Percentiles rank a stretch among this genome's conserved stretches.
Evolutionary conservation across 1,284 basidiomycete species (phyloP).

Genomic region (Cryptococcus sp.): DNA sequence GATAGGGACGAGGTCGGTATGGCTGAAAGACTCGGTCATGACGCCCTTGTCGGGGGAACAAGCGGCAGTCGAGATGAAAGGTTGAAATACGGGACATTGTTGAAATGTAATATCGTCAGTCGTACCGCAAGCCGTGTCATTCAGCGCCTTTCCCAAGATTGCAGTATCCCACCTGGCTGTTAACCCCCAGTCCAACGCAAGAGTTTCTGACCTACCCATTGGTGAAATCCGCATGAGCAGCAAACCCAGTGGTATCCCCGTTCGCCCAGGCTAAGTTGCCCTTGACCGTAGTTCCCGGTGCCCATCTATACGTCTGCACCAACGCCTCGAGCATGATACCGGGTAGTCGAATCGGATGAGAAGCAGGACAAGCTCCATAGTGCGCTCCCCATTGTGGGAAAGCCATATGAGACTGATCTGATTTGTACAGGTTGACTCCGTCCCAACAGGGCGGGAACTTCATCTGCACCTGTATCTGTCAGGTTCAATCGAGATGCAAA

Average conservation of each 20-base stretch:
- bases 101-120: slow-evolving; percentile 10
- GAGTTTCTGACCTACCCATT: slow-evolving; percentile 4
- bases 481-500: background rate
- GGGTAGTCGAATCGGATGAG: slow-evolving; percentile 35
- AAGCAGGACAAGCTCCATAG: slow-evolving; percentile 25
- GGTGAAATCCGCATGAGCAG: slow-evolving; percentile 34
- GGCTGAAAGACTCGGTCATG: slow-evolving; percentile 20
- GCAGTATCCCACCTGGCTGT: slow-evolving; percentile 26
- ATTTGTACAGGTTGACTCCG: slow-evolving; percentile 27
- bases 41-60: slow-evolving; percentile 28
- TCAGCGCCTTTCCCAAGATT: slow-evolving; percentile 23
- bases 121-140: slow-evolving; percentile 19
- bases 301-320: slow-evolving; percentile 14
- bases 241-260: slow-evolving; percentile 38
- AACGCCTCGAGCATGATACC: slow-evolving; percentile 34
- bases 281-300: slow-evolving; percentile 18
- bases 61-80: slow-evolving; percentile 13
- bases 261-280: slow-evolving; percentile 41
- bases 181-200: background rate
- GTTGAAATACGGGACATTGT: slow-evolving; percentile 23
- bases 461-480: slow-evolving; percentile 20
- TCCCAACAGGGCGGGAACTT: slow-evolving; percentile 37
- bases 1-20: slow-evolving; percentile 18
- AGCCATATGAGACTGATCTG: slow-evolving; percentile 28
- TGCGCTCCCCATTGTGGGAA: slow-evolving; percentile 20